phyloP scores from a whole-genome alignment of 2,329 filamentous ascomycete genomes.

The Penicillium sp. region DNA sequence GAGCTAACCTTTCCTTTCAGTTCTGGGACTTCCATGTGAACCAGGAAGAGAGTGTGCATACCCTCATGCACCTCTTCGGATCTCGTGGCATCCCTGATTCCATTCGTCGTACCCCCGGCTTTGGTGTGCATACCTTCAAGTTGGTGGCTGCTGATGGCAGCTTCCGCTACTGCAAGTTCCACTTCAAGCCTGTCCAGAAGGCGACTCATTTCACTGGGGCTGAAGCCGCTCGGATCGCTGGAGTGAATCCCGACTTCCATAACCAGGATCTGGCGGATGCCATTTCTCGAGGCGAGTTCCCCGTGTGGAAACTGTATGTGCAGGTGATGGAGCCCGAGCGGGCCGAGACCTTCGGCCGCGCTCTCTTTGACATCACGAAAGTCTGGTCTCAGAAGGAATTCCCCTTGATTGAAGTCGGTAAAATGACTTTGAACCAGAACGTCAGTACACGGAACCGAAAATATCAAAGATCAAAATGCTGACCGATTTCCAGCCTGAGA shows the following conservation, averaged over 20 bases:
- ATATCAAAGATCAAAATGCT: neutral
- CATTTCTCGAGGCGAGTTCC: constrained; percentile 55
- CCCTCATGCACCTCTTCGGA: constrained; percentile 58
- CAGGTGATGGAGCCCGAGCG: constrained; percentile 54
- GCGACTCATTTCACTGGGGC: constrained; percentile 51
- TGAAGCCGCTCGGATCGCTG: constrained; percentile 50
- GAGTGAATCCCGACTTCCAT: constrained; percentile 55
- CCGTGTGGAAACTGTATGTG: constrained; percentile 53
- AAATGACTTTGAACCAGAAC: constrained; percentile 51
- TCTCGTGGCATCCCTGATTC: constrained; percentile 51
- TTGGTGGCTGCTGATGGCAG: constrained; percentile 39
- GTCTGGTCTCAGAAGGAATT: constrained; percentile 51
- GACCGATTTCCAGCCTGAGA: constrained; percentile 36
- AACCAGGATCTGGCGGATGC: constrained; percentile 58
- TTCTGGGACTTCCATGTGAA: constrained; percentile 60
- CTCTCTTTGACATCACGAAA: constrained; percentile 56
- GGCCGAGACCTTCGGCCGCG: constrained; percentile 46
- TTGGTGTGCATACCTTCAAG: constrained; percentile 36
- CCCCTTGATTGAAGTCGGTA: constrained; percentile 48
- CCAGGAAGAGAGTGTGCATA: constrained; percentile 57
- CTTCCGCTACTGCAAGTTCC: constrained; percentile 59
- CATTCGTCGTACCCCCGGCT: constrained; percentile 52
- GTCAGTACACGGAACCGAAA: constrained; percentile 20
- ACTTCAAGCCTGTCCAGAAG: constrained; percentile 56
- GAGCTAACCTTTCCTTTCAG: constrained; percentile 12